Evolutionary conservation across 2,329 filamentous ascomycete species (phyloP), one percentile per base, ranked within the genome.

Genomic region (Cordyceps cicadae): DNA sequence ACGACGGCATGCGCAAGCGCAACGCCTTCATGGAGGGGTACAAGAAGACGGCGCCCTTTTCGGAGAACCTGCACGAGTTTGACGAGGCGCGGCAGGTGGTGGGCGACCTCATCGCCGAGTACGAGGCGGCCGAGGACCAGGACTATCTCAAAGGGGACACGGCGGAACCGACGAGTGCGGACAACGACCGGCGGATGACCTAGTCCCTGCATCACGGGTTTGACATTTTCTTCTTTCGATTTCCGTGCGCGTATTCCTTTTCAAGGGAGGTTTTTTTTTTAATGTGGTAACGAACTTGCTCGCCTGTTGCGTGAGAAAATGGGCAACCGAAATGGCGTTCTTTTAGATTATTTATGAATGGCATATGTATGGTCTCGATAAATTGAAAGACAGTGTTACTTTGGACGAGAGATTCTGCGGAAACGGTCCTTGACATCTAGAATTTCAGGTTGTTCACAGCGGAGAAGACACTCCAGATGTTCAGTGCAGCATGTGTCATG

Each of bases 21-120:
- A 97, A 97, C 72, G 94, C 94, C 54, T 99, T 97, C 75, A 83
- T 99, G 69, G 94, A 99, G 68, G 87, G 86, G 52, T 99, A 99
- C 77, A 97, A 96, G 77, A 94, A 94, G 74, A 95, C 96, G 62
- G 88, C 91, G 0, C 91, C 92, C 1, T 99, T 99, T 74, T 82
- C 90, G 0, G 93, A 97, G 66, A 94, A 92, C 49, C 78, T 99
- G 48, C 85, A 89, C 67, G 93, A 99, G 74, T 99, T 99, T 68
- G 95, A 99, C 72, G 92, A 97, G 74, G 90, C 94, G 39, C 85
- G 90, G 66, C 88, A 94, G 70, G 93, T 97, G 5, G 93, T 97
- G 21, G 86, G 87, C 68, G 93, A 96, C 72, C 77, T 97, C 64
- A 93, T 97, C 70, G 84, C 85, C 56, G 94, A 99, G 79, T 99